A percentile compares a stretch with the other conserved stretches of the same genome.
Conservation (phyloP, 768 basidiomycete species). For the Pleurotus citrinopileatus region DNA sequence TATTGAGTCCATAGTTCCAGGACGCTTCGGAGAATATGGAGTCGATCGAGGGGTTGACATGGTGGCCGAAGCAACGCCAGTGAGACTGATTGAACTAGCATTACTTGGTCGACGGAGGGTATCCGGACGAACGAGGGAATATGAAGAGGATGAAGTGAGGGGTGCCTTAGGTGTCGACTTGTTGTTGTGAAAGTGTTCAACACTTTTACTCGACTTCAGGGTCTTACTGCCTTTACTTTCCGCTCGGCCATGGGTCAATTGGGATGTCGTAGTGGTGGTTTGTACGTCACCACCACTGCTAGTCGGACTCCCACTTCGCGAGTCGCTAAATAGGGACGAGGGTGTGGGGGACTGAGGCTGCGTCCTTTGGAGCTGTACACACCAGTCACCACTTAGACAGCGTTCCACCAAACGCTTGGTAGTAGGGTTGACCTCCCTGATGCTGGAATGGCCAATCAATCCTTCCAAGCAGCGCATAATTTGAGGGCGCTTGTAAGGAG, state of each 20-base stretch:
- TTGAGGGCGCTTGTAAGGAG: slow-evolving; percentile 90
- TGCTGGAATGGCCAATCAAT: slow-evolving; percentile 66
- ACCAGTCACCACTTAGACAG: slow-evolving; percentile 87
- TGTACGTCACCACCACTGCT: slow-evolving; percentile 11
- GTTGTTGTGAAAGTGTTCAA: slow-evolving; percentile 48
- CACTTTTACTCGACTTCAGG: slow-evolving; percentile 65
- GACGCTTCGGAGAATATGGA: slow-evolving; percentile 12
- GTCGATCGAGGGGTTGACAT: slow-evolving; percentile 12
- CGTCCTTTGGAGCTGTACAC: slow-evolving; percentile 58
- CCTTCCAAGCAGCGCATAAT: slow-evolving; percentile 82
- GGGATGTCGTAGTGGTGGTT: neutral
- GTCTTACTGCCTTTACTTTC: slow-evolving; percentile 35
- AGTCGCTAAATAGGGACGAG: slow-evolving; percentile 3
- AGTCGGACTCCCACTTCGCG: slow-evolving; percentile 8
- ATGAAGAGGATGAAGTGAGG: slow-evolving; percentile 28
- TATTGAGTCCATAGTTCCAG: slow-evolving; percentile 12
- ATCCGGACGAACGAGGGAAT: slow-evolving; percentile 19
- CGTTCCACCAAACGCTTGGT: slow-evolving; percentile 91
- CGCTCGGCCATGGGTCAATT: neutral
- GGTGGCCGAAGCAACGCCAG: slow-evolving; percentile 24
- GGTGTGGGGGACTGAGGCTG: slow-evolving; percentile 13
- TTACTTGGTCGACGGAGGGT: slow-evolving; percentile 34
- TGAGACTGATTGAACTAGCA: slow-evolving; percentile 21
- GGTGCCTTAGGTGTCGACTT: slow-evolving; percentile 18
- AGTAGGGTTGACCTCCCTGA: slow-evolving; percentile 82